Evolutionary conservation across 345 rosid species (phyloP), one percentile per base, ranked within the genome.

Genomic region (Hibiscus tridactylites): DNA sequence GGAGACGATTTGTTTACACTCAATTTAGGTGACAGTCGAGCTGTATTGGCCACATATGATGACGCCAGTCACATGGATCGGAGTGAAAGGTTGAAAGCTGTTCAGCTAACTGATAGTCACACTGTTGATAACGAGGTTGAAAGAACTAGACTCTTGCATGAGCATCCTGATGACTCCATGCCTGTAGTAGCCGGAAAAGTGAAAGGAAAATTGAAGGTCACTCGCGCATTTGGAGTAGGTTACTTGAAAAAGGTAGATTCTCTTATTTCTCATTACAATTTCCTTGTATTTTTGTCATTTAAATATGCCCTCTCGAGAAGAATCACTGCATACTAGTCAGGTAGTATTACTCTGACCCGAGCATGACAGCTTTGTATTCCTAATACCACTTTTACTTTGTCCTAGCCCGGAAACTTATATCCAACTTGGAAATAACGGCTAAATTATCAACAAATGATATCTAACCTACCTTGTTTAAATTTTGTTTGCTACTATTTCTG

Each of bases 181-280:
- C 75, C 87, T 8, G 75, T 95, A 74, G 76, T 83, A 15, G 86
- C 82, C 10, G 97, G 97, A 54, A 90, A 86, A 83, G 88, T 95
- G 77, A 95, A 92, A 85, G 97, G 99, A 60, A 95, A 92, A 77
- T 77, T 95, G 78, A 92, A 87, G 83, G 97, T 95, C 73, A 90
- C 99, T 44, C 93, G 97, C 75, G 99, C 97, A 65, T 68, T 90
- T 15, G 97, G 99, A 75, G 99, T 92, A 69, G 97, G 97, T 73
- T 92, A 92, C 92, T 77, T 95, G 66, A 95, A 95, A 79, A 89
- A 89, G 95, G 99, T 90, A 52, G 0, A 57, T 50, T 26, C 46
- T 71, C 11, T 19, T 75, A 69, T 56, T 11, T 28, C 57, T 16
- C 24, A 11, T 52, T 67, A 46, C 13, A 61, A 61, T 50, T 61